Evolutionary conservation across 306 rosid species (phyloP).

Genomic region (Cercis canadensis): DNA sequence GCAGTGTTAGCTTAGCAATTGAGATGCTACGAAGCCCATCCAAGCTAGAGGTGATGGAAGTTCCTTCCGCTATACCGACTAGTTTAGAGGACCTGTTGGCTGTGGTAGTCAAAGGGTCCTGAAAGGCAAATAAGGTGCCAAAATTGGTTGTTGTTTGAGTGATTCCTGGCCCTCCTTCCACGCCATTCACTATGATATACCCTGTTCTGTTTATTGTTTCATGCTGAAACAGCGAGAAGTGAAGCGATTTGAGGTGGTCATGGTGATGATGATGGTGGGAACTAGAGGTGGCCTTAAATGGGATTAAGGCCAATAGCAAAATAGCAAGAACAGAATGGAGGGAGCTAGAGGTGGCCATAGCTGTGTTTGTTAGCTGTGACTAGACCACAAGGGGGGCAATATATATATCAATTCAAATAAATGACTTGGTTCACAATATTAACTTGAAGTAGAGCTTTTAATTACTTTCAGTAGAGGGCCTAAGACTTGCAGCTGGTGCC

Average conservation of each 20-base stretch:
- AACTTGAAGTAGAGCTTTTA: slow-evolving; percentile 2
- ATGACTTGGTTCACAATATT: slow-evolving; percentile 7
- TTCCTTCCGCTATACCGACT: slow-evolving; percentile 68
- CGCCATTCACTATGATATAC: slow-evolving; percentile 60
- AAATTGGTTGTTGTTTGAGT: slow-evolving; percentile 68
- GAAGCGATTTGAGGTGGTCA: slow-evolving; percentile 58
- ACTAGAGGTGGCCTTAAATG: slow-evolving; percentile 22
- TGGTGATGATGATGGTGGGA: slow-evolving; percentile 35
- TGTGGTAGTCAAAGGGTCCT: slow-evolving; percentile 61
- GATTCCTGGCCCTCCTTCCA: slow-evolving; percentile 44
- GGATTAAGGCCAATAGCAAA: slow-evolving; percentile 32
- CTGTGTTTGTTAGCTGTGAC: neutral
- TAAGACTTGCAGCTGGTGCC: neutral
- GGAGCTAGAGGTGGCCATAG: slow-evolving; percentile 27
- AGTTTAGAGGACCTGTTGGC: slow-evolving; percentile 55
- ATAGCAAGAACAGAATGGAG: slow-evolving; percentile 22
- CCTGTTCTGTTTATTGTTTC: slow-evolving; percentile 80
- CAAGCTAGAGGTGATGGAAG: slow-evolving; percentile 63
- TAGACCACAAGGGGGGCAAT: neutral
- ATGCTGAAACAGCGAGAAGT: slow-evolving; percentile 67
- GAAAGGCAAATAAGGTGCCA: slow-evolving; percentile 67
- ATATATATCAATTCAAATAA: slow-evolving; percentile 19
- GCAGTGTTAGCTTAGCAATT: slow-evolving; percentile 63
- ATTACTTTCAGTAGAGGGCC: slow-evolving; percentile 10
- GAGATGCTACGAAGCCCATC: slow-evolving; percentile 73